Evolutionary conservation across 164 flowering plant genomes (phyloP).

Genomic region (Paratinospora sagittata): DNA sequence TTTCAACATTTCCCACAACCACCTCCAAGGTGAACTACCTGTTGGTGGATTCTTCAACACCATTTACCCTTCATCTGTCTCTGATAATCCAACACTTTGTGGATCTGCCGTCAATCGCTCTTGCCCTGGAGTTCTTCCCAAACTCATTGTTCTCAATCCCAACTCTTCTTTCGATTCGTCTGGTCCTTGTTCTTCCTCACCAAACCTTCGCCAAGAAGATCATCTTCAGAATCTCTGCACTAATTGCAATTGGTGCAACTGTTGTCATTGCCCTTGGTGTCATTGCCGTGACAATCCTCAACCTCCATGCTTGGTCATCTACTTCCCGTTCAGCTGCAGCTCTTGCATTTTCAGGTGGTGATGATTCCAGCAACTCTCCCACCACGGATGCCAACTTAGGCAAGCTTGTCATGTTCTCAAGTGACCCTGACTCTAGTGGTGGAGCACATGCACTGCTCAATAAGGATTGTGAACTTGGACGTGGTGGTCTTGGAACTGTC

Average conservation of each 20-base stretch:
- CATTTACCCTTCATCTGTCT: constrained; percentile 63
- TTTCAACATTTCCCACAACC: constrained; percentile 79
- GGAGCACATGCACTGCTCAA: constrained; percentile 81
- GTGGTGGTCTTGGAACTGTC: constrained; percentile 93
- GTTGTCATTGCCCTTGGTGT: constrained; percentile 81
- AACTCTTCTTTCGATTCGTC: constrained; percentile 48
- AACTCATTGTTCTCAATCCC: constrained; percentile 93
- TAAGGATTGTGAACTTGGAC: constrained; percentile 87
- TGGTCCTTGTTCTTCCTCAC: constrained; percentile 30
- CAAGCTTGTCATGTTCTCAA: constrained; percentile 89
- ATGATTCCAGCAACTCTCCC: constrained; percentile 64
- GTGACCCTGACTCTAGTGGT: constrained; percentile 68
- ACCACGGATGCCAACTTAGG: constrained; percentile 74
- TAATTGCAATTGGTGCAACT: constrained; percentile 94
- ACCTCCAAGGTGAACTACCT: constrained; percentile 85
- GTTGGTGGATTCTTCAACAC: constrained; percentile 81
- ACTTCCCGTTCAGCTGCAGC: constrained; percentile 55
- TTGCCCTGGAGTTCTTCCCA: constrained; percentile 78
- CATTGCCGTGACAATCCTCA: constrained; percentile 71
- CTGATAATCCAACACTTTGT: constrained; percentile 79
- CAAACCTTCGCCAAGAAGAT: constrained; percentile 56
- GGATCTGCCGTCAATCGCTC: constrained; percentile 68
- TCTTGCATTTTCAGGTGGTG: constrained; percentile 52
- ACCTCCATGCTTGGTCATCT: constrained; percentile 63
- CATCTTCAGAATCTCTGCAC: constrained; percentile 86